Conservation (phyloP, 768 basidiomycete species). For the Xanthoconium purpureum region DNA sequence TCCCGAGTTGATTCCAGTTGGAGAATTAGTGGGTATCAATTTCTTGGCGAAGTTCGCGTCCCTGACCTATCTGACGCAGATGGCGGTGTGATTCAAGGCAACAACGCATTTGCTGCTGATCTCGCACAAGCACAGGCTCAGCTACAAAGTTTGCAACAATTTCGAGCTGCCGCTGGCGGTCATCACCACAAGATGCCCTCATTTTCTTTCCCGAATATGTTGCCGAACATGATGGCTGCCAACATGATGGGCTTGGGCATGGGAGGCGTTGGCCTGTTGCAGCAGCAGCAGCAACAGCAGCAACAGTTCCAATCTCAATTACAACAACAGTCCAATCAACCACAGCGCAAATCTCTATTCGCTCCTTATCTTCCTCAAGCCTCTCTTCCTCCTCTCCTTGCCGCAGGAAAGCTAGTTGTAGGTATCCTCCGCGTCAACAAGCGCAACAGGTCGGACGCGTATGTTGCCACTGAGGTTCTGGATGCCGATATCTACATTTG, state of each 20-base stretch:
- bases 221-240: constrained; percentile 95
- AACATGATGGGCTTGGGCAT: constrained; percentile 92
- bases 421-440: constrained; percentile 97
- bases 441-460: constrained; percentile 96
- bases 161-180: constrained; percentile 91
- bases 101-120: constrained; percentile 68
- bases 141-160: constrained; percentile 92
- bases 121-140: constrained; percentile 97
- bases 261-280: constrained; percentile 78
- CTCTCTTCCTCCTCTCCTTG: constrained; percentile 91
- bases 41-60: background rate
- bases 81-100: constrained; percentile 68
- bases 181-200: constrained; percentile 97
- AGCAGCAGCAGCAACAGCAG: constrained; percentile 78
- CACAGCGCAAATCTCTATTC: constrained; percentile 96
- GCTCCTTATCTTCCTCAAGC: constrained; percentile 98
- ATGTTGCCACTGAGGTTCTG: constrained; percentile 95
- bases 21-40: constrained; percentile 72
- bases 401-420: constrained; percentile 96
- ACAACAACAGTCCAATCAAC: constrained; percentile 87
- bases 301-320: constrained; percentile 90
- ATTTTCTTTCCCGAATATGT: constrained; percentile 97
- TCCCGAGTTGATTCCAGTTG: constrained; percentile 81
- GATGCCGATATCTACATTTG: constrained; percentile 99
- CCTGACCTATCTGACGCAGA: constrained; percentile 40